Evolutionary conservation across 306 rosid species (phyloP).

Genomic region (Castanospermum australe): DNA sequence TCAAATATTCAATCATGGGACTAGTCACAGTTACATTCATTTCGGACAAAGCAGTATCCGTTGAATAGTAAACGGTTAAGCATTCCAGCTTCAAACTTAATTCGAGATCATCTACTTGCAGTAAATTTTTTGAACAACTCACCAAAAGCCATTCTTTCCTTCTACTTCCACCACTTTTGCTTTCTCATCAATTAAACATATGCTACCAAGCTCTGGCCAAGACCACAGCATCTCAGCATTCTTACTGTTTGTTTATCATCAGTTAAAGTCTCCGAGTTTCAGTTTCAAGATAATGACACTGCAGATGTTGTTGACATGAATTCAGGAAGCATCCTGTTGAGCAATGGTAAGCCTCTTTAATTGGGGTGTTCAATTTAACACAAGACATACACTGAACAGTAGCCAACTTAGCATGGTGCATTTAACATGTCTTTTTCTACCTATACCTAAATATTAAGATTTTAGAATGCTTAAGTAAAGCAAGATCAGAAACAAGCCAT

Average conservation of each 20-base stretch:
- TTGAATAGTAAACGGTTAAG: slow-evolving; percentile 25
- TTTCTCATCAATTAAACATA: neutral
- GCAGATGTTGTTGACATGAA: slow-evolving; percentile 19
- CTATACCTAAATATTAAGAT: slow-evolving; percentile 21
- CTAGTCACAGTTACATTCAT: neutral
- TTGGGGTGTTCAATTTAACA: slow-evolving; percentile 11
- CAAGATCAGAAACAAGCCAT: neutral
- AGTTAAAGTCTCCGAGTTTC: neutral
- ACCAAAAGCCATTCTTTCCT: slow-evolving; percentile 21
- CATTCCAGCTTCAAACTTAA: slow-evolving; percentile 21
- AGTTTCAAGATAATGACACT: slow-evolving; percentile 1
- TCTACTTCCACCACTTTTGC: neutral
- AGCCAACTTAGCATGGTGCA: slow-evolving; percentile 21
- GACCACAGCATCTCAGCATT: slow-evolving; percentile 24
- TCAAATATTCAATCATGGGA: slow-evolving; percentile 25
- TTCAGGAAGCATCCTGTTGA: neutral
- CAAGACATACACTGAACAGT: slow-evolving; percentile 12
- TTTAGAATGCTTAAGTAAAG: neutral
- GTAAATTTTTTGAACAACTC: slow-evolving; percentile 11
- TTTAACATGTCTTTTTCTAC: slow-evolving; percentile 8
- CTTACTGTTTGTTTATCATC: neutral
- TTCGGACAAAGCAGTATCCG: neutral
- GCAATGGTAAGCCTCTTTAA: slow-evolving; percentile 29
- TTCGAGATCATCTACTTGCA: slow-evolving; percentile 27
- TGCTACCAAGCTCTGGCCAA: neutral